phyloP scores from a whole-genome alignment of 2,329 filamentous ascomycete genomes.

The Lachnellula hyalina region DNA sequence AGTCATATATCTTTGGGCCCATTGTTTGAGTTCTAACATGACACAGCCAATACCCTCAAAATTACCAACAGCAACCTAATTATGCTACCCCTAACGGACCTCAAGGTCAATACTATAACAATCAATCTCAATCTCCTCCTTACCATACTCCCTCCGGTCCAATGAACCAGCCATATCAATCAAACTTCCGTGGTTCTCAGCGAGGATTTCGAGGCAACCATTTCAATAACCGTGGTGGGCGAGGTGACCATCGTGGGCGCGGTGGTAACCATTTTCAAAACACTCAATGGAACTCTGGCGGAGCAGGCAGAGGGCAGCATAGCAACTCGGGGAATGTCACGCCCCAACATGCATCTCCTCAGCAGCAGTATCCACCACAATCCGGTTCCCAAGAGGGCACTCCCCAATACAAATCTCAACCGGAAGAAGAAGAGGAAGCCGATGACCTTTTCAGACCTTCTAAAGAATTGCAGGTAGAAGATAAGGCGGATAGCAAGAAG shows the following conservation, averaged over 20 bases:
- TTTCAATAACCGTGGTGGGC: conserved; percentile 40
- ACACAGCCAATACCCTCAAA: conserved; percentile 55
- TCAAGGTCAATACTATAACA: conserved; percentile 49
- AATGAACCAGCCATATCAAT: conserved; percentile 45
- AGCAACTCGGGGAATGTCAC: conserved; percentile 35
- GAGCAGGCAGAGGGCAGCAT: conserved; percentile 43
- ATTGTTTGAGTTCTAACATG: conserved; percentile 10
- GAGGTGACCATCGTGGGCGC: conserved; percentile 44
- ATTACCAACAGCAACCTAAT: conserved; percentile 52
- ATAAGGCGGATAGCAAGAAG: conserved; percentile 45
- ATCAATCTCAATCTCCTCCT: conserved; percentile 39
- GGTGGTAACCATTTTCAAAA: conserved; percentile 58
- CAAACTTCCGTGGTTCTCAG: conserved; percentile 39
- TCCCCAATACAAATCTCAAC: conserved; percentile 31
- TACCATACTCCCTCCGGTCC: conserved; percentile 53
- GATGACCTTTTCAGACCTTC: conserved; percentile 59
- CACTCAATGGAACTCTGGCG: conserved; percentile 64
- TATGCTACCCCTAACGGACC: conserved; percentile 49
- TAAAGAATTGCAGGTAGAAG: conserved; percentile 61
- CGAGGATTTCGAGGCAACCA: conserved; percentile 57
- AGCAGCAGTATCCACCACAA: conserved; percentile 25
- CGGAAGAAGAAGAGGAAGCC: conserved; percentile 40
- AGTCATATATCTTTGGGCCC: conserved; percentile 23
- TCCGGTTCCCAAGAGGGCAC: conserved; percentile 16
- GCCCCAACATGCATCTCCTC: conserved; percentile 30